Conservation (phyloP, 1,139 yeast genomes). For the Zygosaccharomyces sapae region DNA sequence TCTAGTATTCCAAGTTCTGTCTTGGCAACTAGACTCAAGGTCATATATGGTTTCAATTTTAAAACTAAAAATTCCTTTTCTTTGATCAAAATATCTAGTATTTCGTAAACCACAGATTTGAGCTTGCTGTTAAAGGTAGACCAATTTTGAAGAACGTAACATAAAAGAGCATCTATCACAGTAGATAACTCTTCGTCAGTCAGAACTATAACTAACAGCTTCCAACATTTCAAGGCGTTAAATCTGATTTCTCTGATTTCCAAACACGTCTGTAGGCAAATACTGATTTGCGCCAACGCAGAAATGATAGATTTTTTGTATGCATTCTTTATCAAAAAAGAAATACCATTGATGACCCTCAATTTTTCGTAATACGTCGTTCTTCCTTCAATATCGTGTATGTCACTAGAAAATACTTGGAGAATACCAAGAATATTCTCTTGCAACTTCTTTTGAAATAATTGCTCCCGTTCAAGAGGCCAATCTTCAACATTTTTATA, state of each 20-base stretch:
- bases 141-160: conserved; percentile 66
- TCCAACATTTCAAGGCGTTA: conserved; percentile 68
- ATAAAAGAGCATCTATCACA: conserved; percentile 52
- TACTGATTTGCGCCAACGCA: conserved; percentile 83
- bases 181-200: conserved; percentile 51
- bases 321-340: conserved; percentile 55
- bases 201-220: conserved; percentile 48
- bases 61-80: conserved; percentile 46
- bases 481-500: conserved; percentile 29
- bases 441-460: conserved; percentile 40
- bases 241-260: conserved; percentile 59
- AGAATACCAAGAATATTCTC: conserved; percentile 72
- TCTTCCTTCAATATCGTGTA: conserved; percentile 67
- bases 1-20: conserved; percentile 32
- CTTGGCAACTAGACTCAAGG: conserved; percentile 29
- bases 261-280: conserved; percentile 78
- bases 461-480: conserved; percentile 27
- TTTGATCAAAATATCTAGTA: conserved; percentile 69
- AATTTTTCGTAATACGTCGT: conserved; percentile 70
- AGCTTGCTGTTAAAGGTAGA: conserved; percentile 45
- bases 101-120: conserved; percentile 53
- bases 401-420: conserved; percentile 72
- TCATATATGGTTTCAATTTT: conserved; percentile 34
- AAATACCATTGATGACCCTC: conserved; percentile 69
- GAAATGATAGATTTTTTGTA: conserved; percentile 61